Evolutionary conservation across 306 rosid species (phyloP).

Genomic region (Medicago lupulina): DNA sequence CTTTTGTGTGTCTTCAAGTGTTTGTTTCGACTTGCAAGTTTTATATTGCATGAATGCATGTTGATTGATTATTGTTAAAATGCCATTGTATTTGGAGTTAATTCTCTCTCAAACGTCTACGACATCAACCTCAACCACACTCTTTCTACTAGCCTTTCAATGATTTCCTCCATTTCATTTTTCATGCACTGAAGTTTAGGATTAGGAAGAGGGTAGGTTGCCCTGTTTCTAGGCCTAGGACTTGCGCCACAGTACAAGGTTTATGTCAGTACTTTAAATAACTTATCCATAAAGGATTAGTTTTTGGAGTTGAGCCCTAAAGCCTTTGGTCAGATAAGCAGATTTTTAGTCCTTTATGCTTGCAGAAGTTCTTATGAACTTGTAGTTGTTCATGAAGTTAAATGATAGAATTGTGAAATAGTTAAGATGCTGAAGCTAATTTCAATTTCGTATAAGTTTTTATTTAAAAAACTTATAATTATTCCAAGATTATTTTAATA

Average conservation of each 20-base stretch:
- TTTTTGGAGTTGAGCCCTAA: conserved; percentile 4
- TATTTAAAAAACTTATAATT: background rate
- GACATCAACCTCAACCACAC: conserved; percentile 41
- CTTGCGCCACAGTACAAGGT: background rate
- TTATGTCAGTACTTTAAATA: conserved; percentile 3
- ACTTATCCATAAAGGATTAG: background rate
- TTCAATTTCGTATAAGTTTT: background rate
- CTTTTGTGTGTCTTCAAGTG: background rate
- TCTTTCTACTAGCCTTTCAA: conserved; percentile 18
- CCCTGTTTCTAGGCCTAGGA: background rate
- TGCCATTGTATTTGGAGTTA: conserved; percentile 18
- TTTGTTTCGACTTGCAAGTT: conserved; percentile 18
- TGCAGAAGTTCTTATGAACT: background rate
- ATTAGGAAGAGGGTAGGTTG: conserved; percentile 32
- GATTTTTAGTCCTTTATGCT: background rate
- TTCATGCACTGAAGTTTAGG: conserved; percentile 26
- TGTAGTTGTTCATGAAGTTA: background rate
- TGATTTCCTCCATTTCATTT: conserved; percentile 11
- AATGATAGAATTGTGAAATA: background rate
- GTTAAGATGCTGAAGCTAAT: background rate
- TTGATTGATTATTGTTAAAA: conserved; percentile 7
- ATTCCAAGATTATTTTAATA: background rate
- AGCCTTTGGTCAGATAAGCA: background rate
- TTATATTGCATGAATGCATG: background rate
- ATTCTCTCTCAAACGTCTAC: conserved; percentile 1